A percentile compares a stretch with the other conserved stretches of the same genome.
Evolutionary conservation across 768 basidiomycete species (phyloP).

Genomic region (Suillus fuscotomentosus): DNA sequence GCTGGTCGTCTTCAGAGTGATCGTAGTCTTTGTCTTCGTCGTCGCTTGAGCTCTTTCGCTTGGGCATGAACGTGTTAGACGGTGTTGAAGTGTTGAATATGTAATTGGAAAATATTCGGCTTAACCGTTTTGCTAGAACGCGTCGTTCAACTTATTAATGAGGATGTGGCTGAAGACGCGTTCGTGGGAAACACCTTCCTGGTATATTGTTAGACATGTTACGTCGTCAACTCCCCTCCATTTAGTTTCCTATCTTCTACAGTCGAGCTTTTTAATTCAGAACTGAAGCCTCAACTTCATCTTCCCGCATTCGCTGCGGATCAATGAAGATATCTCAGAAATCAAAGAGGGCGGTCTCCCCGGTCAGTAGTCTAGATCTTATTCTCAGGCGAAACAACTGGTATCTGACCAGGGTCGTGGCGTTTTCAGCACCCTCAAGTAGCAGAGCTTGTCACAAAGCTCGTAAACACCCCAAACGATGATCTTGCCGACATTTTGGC

Average conservation of each 20-base stretch:
- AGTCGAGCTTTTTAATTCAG: conserved; percentile 12
- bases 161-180: conserved; percentile 3
- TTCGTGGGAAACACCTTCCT: conserved; percentile 27
- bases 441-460: conserved; percentile 71
- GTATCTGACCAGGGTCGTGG: neutral
- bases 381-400: conserved; percentile 10
- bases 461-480: conserved; percentile 64
- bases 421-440: conserved; percentile 68
- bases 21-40: conserved; percentile 19
- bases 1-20: neutral
- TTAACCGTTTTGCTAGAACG: neutral
- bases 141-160: conserved; percentile 12
- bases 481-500: conserved; percentile 69
- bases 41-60: conserved; percentile 18
- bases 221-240: conserved; percentile 19
- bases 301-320: conserved; percentile 49
- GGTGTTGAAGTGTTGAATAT: neutral
- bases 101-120: neutral
- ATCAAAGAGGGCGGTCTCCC: conserved; percentile 77
- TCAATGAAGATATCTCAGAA: conserved; percentile 87
- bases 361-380: conserved; percentile 48
- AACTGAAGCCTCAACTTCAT: conserved; percentile 12
- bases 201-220: conserved; percentile 25
- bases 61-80: conserved; percentile 10
- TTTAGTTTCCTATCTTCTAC: conserved; percentile 10